These are phyloP conservation scores for Whalleya microplaca DNA, from an alignment of 2,329 filamentous ascomycete genomes.

Conservation along the genomic window DNA sequence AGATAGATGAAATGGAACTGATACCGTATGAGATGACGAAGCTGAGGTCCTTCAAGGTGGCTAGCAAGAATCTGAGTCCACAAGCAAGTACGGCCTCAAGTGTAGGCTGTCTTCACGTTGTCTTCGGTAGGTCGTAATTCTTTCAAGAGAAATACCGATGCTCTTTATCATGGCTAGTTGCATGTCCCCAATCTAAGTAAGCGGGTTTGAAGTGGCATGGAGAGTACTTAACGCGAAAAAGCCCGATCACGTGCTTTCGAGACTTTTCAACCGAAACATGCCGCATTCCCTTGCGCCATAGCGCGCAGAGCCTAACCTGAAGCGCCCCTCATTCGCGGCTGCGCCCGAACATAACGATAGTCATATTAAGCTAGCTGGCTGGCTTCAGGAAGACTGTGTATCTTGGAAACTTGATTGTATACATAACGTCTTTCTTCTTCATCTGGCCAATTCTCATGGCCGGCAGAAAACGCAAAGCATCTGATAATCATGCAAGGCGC, in stretches of 20 bases:
- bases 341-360: neutral
- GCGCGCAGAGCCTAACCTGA: no score
- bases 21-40: no score
- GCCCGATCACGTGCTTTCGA: constrained; percentile 23
- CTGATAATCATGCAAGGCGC: constrained; percentile 21
- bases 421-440: constrained; percentile 1
- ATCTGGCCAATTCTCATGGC: constrained; percentile 27
- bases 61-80: neutral
- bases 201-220: no score
- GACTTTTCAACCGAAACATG: neutral
- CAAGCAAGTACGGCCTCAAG: neutral
- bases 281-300: neutral
- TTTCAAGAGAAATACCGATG: neutral
- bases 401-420: neutral
- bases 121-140: no score
- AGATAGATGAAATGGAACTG: no score
- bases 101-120: neutral
- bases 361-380: neutral
- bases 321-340: constrained; percentile 15
- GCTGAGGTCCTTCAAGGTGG: neutral
- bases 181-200: no score
- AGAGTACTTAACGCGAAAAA: neutral
- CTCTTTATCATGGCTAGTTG: neutral
- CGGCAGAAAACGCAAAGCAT: constrained; percentile 34
- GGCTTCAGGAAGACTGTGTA: constrained; percentile 7